Conservation (phyloP, 768 basidiomycete genomes). For the Sistotremastrum niveocremeum region DNA sequence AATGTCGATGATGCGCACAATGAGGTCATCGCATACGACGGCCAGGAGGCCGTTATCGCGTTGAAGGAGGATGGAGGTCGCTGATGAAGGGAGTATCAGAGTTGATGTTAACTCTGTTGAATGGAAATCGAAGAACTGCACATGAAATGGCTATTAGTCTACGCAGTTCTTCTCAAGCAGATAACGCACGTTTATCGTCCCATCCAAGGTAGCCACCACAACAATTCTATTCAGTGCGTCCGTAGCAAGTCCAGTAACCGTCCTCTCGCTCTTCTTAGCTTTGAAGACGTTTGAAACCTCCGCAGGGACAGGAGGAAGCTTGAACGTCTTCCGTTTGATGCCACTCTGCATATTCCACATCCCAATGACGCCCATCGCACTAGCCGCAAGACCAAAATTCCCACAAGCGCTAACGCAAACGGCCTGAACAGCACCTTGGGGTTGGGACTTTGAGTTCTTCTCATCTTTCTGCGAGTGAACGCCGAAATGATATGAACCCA, state of each 20-base stretch:
- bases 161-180: background rate
- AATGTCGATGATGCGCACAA: conserved; percentile 78
- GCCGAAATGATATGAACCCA: conserved; percentile 64
- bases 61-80: conserved; percentile 62
- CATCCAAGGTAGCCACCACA: conserved; percentile 79
- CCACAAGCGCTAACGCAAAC: conserved; percentile 91
- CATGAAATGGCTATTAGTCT: background rate
- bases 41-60: conserved; percentile 78
- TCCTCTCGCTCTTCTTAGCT: conserved; percentile 29
- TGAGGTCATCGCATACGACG: conserved; percentile 72
- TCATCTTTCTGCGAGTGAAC: conserved; percentile 38
- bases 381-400: conserved; percentile 83
- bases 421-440: conserved; percentile 55
- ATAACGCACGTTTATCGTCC: conserved; percentile 67
- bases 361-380: conserved; percentile 63
- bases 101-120: conserved; percentile 61
- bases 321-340: conserved; percentile 64
- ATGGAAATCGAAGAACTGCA: conserved; percentile 94
- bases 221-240: conserved; percentile 76
- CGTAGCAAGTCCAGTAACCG: conserved; percentile 70
- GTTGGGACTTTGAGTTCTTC: conserved; percentile 27
- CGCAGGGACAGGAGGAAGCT: conserved; percentile 48
- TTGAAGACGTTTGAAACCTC: conserved; percentile 32
- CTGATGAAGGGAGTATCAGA: conserved; percentile 50
- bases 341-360: conserved; percentile 99